phyloP scores from a whole-genome alignment of 176 grass and related monocot genomes.

The Stipa capillata region DNA sequence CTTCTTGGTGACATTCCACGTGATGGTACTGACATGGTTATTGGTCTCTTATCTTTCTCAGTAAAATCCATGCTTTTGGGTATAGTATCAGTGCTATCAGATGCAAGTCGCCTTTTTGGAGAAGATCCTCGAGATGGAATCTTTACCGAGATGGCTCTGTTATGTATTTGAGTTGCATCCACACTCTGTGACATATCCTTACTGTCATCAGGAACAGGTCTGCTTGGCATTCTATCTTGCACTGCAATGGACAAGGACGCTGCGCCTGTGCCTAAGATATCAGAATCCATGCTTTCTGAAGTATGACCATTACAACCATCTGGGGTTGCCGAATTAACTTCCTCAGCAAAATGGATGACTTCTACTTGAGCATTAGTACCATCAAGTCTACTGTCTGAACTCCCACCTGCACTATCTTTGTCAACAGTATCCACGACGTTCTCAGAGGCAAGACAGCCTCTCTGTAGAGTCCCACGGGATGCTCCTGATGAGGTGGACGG shows the following conservation, averaged over 20 bases:
- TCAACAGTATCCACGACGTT: neutral
- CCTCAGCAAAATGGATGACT: neutral
- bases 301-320: conserved; percentile 10
- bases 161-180: conserved; percentile 12
- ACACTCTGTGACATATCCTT: conserved; percentile 12
- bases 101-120: conserved; percentile 43
- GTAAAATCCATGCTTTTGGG: conserved; percentile 30
- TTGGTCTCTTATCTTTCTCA: conserved; percentile 37
- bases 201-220: conserved; percentile 10
- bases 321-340: neutral
- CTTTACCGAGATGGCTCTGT: conserved; percentile 19
- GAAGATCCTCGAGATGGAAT: conserved; percentile 44
- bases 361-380: conserved; percentile 10
- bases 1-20: conserved; percentile 51
- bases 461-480: neutral
- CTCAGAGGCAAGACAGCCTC: neutral
- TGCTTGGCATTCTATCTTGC: conserved; percentile 8
- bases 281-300: conserved; percentile 26
- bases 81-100: conserved; percentile 33
- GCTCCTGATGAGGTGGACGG: conserved; percentile 16
- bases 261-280: conserved; percentile 6
- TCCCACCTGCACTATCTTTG: neutral
- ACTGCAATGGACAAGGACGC: conserved; percentile 18
- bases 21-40: conserved; percentile 16
- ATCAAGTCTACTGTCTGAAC: conserved; percentile 27